Base-by-base conservation (phyloP, 2,329 filamentous ascomycete genomes). In the Fusarium albosuccineum region DNA sequence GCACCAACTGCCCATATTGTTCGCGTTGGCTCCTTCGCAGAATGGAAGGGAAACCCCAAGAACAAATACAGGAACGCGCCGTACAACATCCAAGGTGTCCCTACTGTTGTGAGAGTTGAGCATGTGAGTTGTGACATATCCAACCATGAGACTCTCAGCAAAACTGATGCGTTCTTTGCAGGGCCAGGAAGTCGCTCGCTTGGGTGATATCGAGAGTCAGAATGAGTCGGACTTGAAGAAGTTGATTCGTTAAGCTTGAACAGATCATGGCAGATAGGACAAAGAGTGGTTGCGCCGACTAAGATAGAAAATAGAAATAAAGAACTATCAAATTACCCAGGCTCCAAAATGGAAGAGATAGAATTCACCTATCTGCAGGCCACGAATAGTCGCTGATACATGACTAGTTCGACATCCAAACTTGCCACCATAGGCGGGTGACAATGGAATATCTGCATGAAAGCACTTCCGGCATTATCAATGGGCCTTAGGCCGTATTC, bases 61-160 rank as follows among this genome's bases (percentile, higher is more conserved):
- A 75, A 76, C 66, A 74, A 74, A 60, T 75, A 74, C 37, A 60
- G 74, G 30, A 42, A 55, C 16, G 57, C 60, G 1, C 73, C 74
- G 0, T 76, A 74, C 33, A 71, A 70, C 29, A 64, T 75, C n/a
- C n/a, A 68, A 4, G 64, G 74, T 1, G 70, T 75, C 16, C 74
- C 74, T 2, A 75, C 74, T 0, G 59, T 76, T 9, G 74, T 75
- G 17, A 71, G 68, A 34, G 53, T 73, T 1, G 57, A 74, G 51
- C 62, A 75, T 34, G 74, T 75, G 33, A 53, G 66, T 63, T 17
- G 1, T 5, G 7, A n/a, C 37, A 2, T 9, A 22, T 22, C 22
- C 22, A 22, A 22, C 4, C 22, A 22, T 22, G 22, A 22, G 22
- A 22, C 22, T 22, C 4, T 22, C 22, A 22, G 5, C 22, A 22